Base-by-base conservation (phyloP, 345 rosid genomes). In the Trapa bicornis region DNA sequence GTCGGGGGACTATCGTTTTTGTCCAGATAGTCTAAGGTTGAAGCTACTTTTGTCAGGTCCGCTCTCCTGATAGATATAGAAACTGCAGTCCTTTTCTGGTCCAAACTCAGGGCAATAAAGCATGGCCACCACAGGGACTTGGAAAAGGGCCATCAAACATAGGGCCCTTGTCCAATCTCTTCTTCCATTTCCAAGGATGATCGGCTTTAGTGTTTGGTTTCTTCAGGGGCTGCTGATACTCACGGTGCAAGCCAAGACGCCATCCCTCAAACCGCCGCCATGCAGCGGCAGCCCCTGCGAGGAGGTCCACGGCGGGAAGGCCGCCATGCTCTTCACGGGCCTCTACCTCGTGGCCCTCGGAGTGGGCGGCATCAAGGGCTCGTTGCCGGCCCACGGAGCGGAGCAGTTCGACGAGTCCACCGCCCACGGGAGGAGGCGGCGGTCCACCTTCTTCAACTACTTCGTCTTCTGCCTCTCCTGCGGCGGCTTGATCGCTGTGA, bases 391-490 rank as follows among this genome's bases (percentile, higher is more conserved):
- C 3, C 97, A 93, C 6, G 98, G 98, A 10, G 97, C 97, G 0
- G 96, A 90, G 70, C 98, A 93, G 71, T 90, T 93, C 37, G 91
- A 90, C 29, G 87, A 86, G 66, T 68, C 64, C 61, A 79, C 83
- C 0, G 88, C 84, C 1, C 76, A 75, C 53, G 96, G 94, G 58
- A 83, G 97, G 81, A 88, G 83, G 80, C 90, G 83, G 67, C 84
- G 94, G 78, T 93, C 98, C 10, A 87, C 89, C 12, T 93, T 87
- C 73, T 93, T 93, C 76, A 93, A 93, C 78, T 93, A 90, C 86
- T 90, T 82, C 4, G 94, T 93, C 38, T 88, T 93, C 67, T 84
- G 94, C 67, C 88, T 93, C n/a, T 78, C 97, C 4, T 81, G 77
- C 7, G 97, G 98, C 38, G 95, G 72, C 47, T 87, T 90, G n/a